Evolutionary conservation across 2,329 filamentous ascomycete species (phyloP), one percentile per base, ranked within the genome.

Genomic region (Phialophora chinensis): DNA sequence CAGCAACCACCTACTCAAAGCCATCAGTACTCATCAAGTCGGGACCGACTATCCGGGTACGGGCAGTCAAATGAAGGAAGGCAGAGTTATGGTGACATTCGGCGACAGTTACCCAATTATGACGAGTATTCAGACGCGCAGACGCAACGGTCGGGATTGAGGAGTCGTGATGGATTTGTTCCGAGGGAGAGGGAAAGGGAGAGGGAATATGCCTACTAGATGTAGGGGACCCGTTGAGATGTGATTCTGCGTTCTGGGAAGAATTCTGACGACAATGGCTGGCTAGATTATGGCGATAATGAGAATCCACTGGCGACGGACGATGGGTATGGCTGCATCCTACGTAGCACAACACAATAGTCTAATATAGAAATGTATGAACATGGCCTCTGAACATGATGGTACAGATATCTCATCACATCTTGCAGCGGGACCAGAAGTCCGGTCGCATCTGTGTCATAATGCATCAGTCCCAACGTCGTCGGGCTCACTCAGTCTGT

Each of bases 11-110:
- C 7, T 7, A 54, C 14, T 20, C 53, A 31, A 17, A 61, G 59
- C 55, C 60, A 63, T 25, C 60, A 63, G 12, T 62, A 55, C 27
- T 55, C 66, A 11, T 58, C 57, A n/a, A 65, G 60, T 25, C 66
- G 68, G 42, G 68, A 69, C 44, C 64, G 67, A 23, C 29, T 58
- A 11, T 66, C 66, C 12, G 62, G 50, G 7, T 66, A 68, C 31
- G 66, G 65, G 25, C 68, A 66, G 50, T 38, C 63, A 4, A 49
- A 60, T 53, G 66, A 71, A 38, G 53, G 57, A 17, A 60, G 64
- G 20, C 64, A 68, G 4, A 66, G 69, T 33, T 71, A 71, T 47
- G 67, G 69, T 8, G 69, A 71, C 53, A 60, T 69, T n/a, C 47
- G 69, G 53, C 60, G 69, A 44, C 68, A 69, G 49, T 20, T 69